Evolutionary conservation across 257 asterid species (phyloP), one percentile per base, ranked within the genome.

Genomic region (Nicotiana attenuata): DNA sequence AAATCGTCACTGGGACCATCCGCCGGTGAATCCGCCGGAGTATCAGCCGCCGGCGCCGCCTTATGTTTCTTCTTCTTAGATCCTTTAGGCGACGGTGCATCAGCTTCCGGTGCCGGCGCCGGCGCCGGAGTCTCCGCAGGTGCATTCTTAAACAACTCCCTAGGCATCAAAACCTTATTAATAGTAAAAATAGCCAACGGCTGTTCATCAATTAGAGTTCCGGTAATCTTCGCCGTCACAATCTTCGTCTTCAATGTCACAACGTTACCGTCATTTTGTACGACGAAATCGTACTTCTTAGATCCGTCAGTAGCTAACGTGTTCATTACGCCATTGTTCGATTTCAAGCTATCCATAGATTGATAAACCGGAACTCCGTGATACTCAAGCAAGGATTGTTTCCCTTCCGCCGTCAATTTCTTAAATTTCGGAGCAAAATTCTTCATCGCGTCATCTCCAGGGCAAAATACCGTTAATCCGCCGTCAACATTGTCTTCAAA

Each of bases 371-470:
- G 96, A 1, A 89, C 81, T 2, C 87, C 94, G 71, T 91, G 96
- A 68, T 85, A 88, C 59, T 89, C 92, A 0, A 91, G 84, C 4
- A 91, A 10, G 9, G 91, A 83, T 65, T 90, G 94, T 78, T 91
- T 84, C 0, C 84, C 88, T 4, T 19, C 83, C 14, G 87, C 86
- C 5, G 86, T 89, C 7, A 93, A 60, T n/a, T 93, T 93, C 28
- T 88, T 92, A 65, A 13, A 92, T 65, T 86, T 87, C 0, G 97
- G 93, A 55, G 86, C 82, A 41, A 87, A 88, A 1, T 17, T 64
- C 80, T 89, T 93, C 95, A 93, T 92, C 0, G 93, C 95, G 61
- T 84, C 95, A 76, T 93, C 97, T 0, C 90, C 88, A 5, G 97
- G 95, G 88, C 97, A 93, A 26, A 93, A 92, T 6, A 93, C 73